These are phyloP conservation scores for Parafenestella ontariensis DNA, from an alignment of 2,329 filamentous ascomycete species.

Conservation along the genomic window DNA sequence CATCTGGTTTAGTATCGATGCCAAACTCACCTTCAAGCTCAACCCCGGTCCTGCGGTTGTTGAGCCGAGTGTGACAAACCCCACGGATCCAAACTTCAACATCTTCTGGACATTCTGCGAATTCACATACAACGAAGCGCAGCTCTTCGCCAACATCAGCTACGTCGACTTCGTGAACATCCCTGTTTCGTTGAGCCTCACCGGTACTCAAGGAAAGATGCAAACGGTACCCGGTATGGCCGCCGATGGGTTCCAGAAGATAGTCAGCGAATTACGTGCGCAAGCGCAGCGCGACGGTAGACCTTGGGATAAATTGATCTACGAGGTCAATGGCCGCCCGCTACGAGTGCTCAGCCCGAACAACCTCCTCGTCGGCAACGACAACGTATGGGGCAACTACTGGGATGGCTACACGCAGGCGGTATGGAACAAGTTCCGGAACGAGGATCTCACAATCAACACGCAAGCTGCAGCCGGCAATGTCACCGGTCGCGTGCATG, in stretches of 20 bases:
- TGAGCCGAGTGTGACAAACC: conserved; percentile 75
- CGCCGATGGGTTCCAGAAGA: conserved; percentile 61
- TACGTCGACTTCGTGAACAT: conserved; percentile 76
- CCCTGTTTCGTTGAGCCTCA: conserved; percentile 54
- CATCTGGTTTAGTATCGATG: conserved; percentile 72
- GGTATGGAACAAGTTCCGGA: conserved; percentile 59
- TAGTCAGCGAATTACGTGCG: conserved; percentile 62
- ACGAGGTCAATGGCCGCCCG: conserved; percentile 46
- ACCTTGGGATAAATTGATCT: conserved; percentile 67
- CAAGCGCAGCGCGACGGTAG: conserved; percentile 64
- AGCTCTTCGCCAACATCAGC: conserved; percentile 64
- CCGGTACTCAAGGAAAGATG: conserved; percentile 47
- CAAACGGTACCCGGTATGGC: conserved; percentile 65
- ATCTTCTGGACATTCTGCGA: conserved; percentile 57
- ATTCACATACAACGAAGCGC: conserved; percentile 56
- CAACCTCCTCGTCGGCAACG: conserved; percentile 55
- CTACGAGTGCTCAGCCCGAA: conserved; percentile 55
- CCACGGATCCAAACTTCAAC: conserved; percentile 56
- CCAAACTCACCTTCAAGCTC: conserved; percentile 69
- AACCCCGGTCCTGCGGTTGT: conserved; percentile 77
- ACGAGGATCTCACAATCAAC: conserved; percentile 62
- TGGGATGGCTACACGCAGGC: conserved; percentile 60
- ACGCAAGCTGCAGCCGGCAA: conserved; percentile 68
- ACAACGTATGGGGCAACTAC: conserved; percentile 58
- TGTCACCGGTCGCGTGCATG: conserved; percentile 58